Percentiles rank a stretch among this genome's conserved stretches.
These are phyloP conservation scores for Plasmodium vivax DNA, from an alignment of 169 alveolate genomes.

Conservation along the genomic window DNA sequence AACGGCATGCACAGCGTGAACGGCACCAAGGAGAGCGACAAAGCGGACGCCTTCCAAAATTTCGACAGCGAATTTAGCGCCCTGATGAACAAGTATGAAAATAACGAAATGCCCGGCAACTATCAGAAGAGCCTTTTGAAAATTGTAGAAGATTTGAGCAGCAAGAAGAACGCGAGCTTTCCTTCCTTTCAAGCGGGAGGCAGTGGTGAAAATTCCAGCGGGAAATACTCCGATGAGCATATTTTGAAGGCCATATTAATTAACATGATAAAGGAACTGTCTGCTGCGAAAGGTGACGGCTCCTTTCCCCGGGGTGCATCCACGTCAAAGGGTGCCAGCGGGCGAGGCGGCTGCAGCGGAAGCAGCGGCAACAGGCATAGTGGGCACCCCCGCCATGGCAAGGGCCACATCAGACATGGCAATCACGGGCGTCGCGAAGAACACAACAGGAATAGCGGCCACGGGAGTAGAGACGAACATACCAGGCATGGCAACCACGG, in stretches of 20 bases:
- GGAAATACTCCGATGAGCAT: conserved; percentile 16
- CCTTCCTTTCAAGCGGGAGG: background rate
- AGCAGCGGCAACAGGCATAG: background rate
- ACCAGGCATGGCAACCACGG: background rate
- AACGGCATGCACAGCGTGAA: background rate
- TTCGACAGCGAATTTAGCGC: conserved; percentile 3
- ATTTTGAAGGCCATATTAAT: conserved; percentile 26
- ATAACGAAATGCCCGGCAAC: background rate
- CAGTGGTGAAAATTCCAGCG: background rate
- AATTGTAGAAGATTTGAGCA: conserved; percentile 17
- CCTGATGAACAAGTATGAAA: conserved; percentile 29
- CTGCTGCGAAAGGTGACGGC: background rate
- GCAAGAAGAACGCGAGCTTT: background rate
- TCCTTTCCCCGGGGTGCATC: background rate
- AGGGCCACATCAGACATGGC: background rate
- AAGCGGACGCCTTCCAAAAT: background rate
- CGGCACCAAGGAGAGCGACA: background rate
- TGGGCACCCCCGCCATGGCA: background rate
- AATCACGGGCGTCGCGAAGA: background rate
- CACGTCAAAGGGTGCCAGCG: background rate
- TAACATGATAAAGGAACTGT: conserved; percentile 30
- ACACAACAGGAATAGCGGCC: too few species aligned
- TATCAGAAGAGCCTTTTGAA: background rate
- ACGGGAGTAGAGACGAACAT: background rate
- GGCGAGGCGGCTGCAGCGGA: background rate